Evolutionary conservation across 1,284 basidiomycete genomes (phyloP).

Genomic region (Golubevia sp.): DNA sequence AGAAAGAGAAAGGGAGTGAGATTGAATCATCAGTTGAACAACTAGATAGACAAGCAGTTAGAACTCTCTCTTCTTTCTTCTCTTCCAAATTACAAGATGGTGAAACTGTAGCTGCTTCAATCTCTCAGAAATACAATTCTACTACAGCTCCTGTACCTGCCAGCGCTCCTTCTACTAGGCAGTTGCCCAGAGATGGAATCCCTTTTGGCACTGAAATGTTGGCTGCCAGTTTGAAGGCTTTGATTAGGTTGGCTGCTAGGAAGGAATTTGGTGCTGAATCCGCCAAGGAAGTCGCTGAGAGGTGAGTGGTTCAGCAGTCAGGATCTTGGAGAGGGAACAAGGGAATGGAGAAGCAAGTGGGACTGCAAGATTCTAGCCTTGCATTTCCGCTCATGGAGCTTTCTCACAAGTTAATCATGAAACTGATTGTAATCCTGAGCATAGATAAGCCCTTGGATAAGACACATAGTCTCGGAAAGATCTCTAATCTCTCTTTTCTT

Average conservation of each 20-base stretch:
- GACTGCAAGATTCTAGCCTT: too few relatives aligned
- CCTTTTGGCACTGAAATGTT: conserved; percentile 47
- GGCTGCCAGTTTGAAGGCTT: conserved; percentile 67
- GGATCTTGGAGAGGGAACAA: neutral
- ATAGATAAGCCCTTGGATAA: conserved; percentile 6
- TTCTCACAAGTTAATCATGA: too few relatives aligned
- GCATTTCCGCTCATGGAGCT: too few relatives aligned
- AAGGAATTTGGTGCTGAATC: conserved; percentile 75
- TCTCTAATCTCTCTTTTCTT: neutral
- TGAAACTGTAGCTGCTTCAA: conserved; percentile 63
- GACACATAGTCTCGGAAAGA: neutral
- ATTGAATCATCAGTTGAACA: conserved; percentile 20
- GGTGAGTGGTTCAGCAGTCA: conserved; percentile 71
- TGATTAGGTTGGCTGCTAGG: conserved; percentile 72
- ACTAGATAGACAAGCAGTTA: conserved; percentile 2
- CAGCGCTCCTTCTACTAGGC: conserved; percentile 10
- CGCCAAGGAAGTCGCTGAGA: conserved; percentile 71
- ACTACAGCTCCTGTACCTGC: conserved; percentile 34
- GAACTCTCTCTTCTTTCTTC: conserved; percentile 82
- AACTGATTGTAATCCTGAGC: neutral
- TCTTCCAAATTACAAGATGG: conserved; percentile 83
- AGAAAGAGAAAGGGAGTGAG: neutral
- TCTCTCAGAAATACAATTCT: conserved; percentile 24
- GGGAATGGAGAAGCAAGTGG: too few relatives aligned
- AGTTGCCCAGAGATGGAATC: conserved; percentile 32